Conservation (phyloP, 2,329 filamentous ascomycete species). For the Rachicladosporium sp. region DNA sequence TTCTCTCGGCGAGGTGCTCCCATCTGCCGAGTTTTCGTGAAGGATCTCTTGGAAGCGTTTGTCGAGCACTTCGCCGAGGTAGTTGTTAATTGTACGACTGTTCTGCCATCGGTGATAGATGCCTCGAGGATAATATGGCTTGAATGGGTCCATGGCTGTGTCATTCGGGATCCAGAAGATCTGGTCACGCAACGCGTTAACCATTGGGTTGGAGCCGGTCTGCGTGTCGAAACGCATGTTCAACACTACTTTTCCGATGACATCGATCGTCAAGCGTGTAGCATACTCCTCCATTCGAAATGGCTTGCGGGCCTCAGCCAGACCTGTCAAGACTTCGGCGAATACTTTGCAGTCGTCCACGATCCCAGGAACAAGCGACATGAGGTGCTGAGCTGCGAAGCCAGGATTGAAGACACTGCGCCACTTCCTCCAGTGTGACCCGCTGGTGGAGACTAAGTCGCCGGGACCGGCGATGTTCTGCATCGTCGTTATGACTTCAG, state of each 20-base stretch:
- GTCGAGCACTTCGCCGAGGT: slow-evolving; percentile 21
- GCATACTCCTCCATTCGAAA: slow-evolving; percentile 30
- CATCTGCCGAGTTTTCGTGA: slow-evolving; percentile 14
- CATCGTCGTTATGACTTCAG: slow-evolving; percentile 7
- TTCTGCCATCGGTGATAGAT: slow-evolving; percentile 14
- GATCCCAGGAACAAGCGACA: slow-evolving; percentile 27
- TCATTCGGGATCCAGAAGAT: slow-evolving; percentile 11
- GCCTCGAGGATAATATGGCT: slow-evolving; percentile 10
- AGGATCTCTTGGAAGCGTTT: slow-evolving; percentile 21
- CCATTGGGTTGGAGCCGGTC: slow-evolving; percentile 22
- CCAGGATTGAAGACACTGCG: slow-evolving; percentile 32
- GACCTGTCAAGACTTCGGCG: slow-evolving; percentile 21
- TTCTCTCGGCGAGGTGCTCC: neutral
- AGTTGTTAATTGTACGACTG: slow-evolving; percentile 9
- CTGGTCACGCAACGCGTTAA: slow-evolving; percentile 24
- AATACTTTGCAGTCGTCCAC: slow-evolving; percentile 25
- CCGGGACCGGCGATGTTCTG: slow-evolving; percentile 10
- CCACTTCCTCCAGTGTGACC: slow-evolving; percentile 32
- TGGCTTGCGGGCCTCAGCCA: slow-evolving; percentile 23
- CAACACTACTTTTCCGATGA: slow-evolving; percentile 30
- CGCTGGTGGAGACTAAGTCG: slow-evolving; percentile 20
- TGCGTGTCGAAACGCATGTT: slow-evolving; percentile 27
- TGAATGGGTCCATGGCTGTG: slow-evolving; percentile 6
- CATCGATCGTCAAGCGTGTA: slow-evolving; percentile 29
- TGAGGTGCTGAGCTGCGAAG: slow-evolving; percentile 27